Evolutionary conservation across 108 stramenopile species (phyloP).

Genomic region (Fistulifera pelliculosa): DNA sequence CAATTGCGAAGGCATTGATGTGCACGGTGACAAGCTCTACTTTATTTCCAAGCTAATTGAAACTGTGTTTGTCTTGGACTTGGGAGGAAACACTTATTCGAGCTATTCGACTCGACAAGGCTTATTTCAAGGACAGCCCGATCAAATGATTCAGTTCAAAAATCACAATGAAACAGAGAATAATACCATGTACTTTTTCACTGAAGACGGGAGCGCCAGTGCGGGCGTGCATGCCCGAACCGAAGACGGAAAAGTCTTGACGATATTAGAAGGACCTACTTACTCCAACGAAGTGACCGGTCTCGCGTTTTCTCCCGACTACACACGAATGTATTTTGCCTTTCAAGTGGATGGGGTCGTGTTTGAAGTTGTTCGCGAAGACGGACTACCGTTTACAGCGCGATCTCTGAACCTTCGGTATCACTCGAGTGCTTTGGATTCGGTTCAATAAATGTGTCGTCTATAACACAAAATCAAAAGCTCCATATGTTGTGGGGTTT

Average conservation of each 20-base stretch:
- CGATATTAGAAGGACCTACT: slow-evolving; percentile 24
- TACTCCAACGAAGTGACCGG: slow-evolving; percentile 44
- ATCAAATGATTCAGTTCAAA: slow-evolving; percentile 22
- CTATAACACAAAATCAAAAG: too few species aligned
- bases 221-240: slow-evolving; percentile 35
- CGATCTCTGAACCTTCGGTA: not conserved
- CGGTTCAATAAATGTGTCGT: too few species aligned
- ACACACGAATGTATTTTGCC: slow-evolving; percentile 40
- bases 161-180: slow-evolving; percentile 1
- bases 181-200: slow-evolving; percentile 29
- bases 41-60: slow-evolving; percentile 27
- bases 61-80: slow-evolving; percentile 21
- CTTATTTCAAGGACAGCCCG: slow-evolving; percentile 20
- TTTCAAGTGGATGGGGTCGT: slow-evolving; percentile 35
- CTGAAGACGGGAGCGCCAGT: slow-evolving; percentile 34
- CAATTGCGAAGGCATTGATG: slow-evolving; percentile 30
- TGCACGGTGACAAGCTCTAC: slow-evolving; percentile 14
- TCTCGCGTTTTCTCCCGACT: slow-evolving; percentile 48
- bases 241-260: slow-evolving; percentile 16
- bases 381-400: slow-evolving; percentile 17
- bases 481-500: too few species aligned
- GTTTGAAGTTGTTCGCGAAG: slow-evolving; percentile 35
- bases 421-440: not conserved
- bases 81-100: slow-evolving; percentile 17
- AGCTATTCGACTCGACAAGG: slow-evolving; percentile 11